Evolutionary conservation across 331 rosid genomes (phyloP).

Genomic region (Phaseolus coccineus): DNA sequence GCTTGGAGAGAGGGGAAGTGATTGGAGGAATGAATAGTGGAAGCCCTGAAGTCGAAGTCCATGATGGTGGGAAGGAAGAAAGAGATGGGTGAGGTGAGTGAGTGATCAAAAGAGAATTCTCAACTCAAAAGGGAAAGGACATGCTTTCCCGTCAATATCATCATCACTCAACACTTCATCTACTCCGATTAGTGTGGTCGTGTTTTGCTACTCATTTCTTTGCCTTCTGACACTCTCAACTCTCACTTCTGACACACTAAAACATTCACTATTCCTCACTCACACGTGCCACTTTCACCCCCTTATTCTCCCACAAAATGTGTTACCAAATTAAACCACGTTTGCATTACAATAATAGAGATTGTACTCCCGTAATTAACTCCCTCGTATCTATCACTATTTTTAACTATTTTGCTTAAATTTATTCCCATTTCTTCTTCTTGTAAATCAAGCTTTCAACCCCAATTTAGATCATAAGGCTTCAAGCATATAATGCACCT

Average conservation of each 20-base stretch:
- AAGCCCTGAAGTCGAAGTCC: conserved; percentile 75
- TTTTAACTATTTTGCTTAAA: too few relatives aligned
- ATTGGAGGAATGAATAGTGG: conserved; percentile 58
- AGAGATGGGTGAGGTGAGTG: conserved; percentile 2
- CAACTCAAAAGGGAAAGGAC: neutral
- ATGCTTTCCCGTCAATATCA: neutral
- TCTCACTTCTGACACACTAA: conserved; percentile 9
- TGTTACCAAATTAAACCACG: too few relatives aligned
- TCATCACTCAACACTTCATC: conserved; percentile 20
- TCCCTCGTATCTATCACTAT: too few relatives aligned
- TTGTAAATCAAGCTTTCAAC: too few relatives aligned
- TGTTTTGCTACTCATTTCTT: conserved; percentile 23
- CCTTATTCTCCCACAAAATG: too few relatives aligned
- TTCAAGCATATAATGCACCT: neutral
- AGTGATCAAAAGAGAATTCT: neutral
- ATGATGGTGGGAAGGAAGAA: conserved; percentile 17
- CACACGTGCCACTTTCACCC: conserved; percentile 1
- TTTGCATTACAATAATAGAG: too few relatives aligned
- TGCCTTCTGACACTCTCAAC: conserved; percentile 1
- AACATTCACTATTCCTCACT: neutral
- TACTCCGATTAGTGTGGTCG: neutral
- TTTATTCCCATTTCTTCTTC: too few relatives aligned
- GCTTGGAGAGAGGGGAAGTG: conserved; percentile 59
- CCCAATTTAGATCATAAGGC: neutral
- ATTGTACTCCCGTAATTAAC: too few relatives aligned